A percentile compares a stretch with the other conserved stretches of the same genome.
These are phyloP conservation scores for Lophiotrema nucula DNA, from an alignment of 495 filamentous ascomycete species.

Conservation along the genomic window DNA sequence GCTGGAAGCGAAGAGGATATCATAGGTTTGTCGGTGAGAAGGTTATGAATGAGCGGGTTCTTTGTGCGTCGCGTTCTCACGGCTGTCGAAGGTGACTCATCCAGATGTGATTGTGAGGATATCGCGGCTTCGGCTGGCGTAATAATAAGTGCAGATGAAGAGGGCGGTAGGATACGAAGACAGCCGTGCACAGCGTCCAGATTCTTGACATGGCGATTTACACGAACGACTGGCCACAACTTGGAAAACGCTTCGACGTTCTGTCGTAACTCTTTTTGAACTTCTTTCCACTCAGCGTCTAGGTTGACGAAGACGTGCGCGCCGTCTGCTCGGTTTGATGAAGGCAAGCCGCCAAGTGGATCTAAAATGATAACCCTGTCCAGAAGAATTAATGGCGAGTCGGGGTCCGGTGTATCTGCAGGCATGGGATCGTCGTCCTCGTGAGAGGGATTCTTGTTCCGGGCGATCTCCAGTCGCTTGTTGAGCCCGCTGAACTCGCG, in stretches of 20 bases:
- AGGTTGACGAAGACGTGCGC: slow-evolving; percentile 93
- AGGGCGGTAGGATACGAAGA: slow-evolving; percentile 75
- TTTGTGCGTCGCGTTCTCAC: slow-evolving; percentile 73
- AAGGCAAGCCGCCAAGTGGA: slow-evolving; percentile 81
- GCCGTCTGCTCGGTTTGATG: slow-evolving; percentile 60
- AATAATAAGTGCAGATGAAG: slow-evolving; percentile 83
- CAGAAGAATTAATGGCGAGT: slow-evolving; percentile 36
- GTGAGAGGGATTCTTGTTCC: not conserved
- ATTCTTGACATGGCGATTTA: slow-evolving; percentile 55
- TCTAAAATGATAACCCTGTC: slow-evolving; percentile 91
- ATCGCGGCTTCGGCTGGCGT: slow-evolving; percentile 80
- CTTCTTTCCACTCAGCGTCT: slow-evolving; percentile 77
- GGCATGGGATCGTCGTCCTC: slow-evolving; percentile 7
- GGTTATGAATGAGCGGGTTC: slow-evolving; percentile 94
- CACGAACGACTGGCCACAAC: not conserved
- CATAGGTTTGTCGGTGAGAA: slow-evolving; percentile 90
- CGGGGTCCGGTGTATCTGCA: not conserved
- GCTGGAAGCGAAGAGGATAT: slow-evolving; percentile 83
- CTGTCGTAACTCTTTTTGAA: slow-evolving; percentile 57
- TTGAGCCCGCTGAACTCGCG: slow-evolving; percentile 64
- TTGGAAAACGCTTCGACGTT: slow-evolving; percentile 35
- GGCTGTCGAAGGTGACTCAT: slow-evolving; percentile 54
- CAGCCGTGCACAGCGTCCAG: slow-evolving; percentile 65
- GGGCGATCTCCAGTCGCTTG: not conserved
- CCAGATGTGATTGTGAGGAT: slow-evolving; percentile 48